Evolutionary conservation across 2,329 filamentous ascomycete genomes (phyloP).

Genomic region (Ascosphaera apis): DNA sequence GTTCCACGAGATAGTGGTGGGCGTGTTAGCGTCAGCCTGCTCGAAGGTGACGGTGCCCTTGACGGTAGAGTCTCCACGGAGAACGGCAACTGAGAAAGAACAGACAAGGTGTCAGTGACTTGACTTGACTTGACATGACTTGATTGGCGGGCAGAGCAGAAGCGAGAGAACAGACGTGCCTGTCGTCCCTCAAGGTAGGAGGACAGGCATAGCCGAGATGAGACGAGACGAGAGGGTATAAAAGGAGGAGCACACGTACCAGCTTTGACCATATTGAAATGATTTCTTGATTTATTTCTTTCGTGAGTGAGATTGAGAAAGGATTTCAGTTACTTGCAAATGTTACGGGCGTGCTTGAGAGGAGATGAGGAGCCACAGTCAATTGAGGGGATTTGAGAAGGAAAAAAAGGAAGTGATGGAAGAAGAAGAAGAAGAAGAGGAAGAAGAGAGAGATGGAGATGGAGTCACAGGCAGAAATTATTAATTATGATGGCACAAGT

Average conservation of each 20-base stretch:
- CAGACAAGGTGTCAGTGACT: not conserved
- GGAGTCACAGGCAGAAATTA: too few species aligned
- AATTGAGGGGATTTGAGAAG: too few species aligned
- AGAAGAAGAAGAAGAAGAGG: too few species aligned
- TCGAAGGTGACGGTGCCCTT: conserved; percentile 85
- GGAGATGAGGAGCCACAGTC: too few species aligned
- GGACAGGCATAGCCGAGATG: conserved; percentile 1
- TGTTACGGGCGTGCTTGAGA: too few species aligned
- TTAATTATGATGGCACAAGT: too few species aligned
- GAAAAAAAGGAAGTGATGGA: too few species aligned
- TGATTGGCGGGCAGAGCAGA: conserved; percentile 1
- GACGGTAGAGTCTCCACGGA: conserved; percentile 96
- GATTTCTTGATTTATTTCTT: too few species aligned
- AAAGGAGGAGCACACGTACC: conserved; percentile 34
- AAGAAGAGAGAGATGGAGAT: too few species aligned
- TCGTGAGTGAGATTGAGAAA: too few species aligned
- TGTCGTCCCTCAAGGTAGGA: conserved; percentile 4
- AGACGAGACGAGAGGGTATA: conserved; percentile 5
- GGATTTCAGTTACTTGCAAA: too few species aligned
- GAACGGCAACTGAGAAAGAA: conserved; percentile 50
- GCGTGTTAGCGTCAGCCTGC: conserved; percentile 59
- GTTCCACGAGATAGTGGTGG: conserved; percentile 78
- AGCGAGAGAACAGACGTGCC: too few species aligned
- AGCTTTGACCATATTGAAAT: conserved; percentile 92
- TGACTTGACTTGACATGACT: conserved; percentile 2